Evolutionary conservation across 202 grass and related monocot species (phyloP).

Genomic region (Brachypodium distachyon): DNA sequence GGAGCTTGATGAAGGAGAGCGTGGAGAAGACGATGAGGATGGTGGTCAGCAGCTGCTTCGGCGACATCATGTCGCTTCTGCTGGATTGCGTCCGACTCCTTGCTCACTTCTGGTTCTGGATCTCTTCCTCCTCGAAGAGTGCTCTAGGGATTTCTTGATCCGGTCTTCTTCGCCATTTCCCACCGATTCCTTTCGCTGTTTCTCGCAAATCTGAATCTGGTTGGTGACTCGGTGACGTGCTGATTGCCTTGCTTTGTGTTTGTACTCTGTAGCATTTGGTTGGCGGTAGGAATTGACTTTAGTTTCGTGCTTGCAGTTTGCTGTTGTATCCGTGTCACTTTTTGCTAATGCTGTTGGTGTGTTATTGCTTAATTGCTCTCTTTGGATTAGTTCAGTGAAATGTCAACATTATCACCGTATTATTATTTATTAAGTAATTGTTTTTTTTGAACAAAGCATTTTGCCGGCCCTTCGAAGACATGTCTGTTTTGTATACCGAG

Average conservation of each 20-base stretch:
- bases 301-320: background rate
- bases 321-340: background rate
- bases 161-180: background rate
- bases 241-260: background rate
- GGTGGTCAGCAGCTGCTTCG: slow-evolving; percentile 28
- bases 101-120: background rate
- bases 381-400: too few species aligned
- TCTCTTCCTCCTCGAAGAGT: background rate
- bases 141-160: background rate
- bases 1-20: slow-evolving; percentile 37
- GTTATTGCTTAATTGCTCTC: background rate
- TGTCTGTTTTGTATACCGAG: too few species aligned
- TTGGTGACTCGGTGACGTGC: background rate
- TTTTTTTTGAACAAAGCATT: too few species aligned
- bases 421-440: too few species aligned
- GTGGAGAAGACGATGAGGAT: slow-evolving; percentile 35
- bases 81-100: background rate
- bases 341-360: background rate
- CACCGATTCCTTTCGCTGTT: background rate
- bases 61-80: background rate
- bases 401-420: too few species aligned
- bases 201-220: background rate
- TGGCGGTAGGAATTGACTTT: background rate
- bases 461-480: too few species aligned
- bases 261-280: too few species aligned